phyloP scores from a whole-genome alignment of 352 stramenopile genomes.

The Globisporangium abappressorium region DNA sequence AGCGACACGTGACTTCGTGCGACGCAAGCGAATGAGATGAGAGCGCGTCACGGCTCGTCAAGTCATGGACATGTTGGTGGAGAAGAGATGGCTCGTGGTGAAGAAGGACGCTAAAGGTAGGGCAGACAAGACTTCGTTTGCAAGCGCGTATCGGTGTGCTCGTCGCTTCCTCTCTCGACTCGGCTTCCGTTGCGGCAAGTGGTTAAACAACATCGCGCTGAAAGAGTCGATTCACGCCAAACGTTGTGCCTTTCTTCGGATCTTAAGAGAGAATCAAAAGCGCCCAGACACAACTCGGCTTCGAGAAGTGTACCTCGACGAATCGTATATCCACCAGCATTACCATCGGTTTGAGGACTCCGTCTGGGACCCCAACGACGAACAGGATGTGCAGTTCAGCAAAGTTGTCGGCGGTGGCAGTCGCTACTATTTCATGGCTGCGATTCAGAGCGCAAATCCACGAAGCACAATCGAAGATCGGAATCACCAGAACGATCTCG shows the following conservation, averaged over 20 bases:
- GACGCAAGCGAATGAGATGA: neutral
- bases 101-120: neutral
- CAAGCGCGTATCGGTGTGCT: constrained; percentile 2
- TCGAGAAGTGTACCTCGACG: neutral
- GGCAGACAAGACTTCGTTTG: neutral
- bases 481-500: neutral
- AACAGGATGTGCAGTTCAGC: neutral
- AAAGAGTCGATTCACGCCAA: constrained; percentile 5
- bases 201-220: constrained; percentile 1
- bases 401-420: neutral
- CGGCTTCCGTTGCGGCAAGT: neutral
- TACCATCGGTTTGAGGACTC: constrained; percentile 5
- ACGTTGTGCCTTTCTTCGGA: neutral
- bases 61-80: neutral
- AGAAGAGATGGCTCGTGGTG: neutral
- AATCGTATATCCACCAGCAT: constrained; percentile 2
- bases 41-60: constrained; percentile 2
- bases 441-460: neutral
- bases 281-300: neutral
- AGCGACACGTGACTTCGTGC: neutral
- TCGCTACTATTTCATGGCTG: constrained; percentile 1
- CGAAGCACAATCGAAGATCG: constrained; percentile 2
- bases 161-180: neutral
- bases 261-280: neutral
- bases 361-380: constrained; percentile 3